Evolutionary conservation across 495 filamentous ascomycete species (phyloP).

Genomic region (Penicillium diatomitis): DNA sequence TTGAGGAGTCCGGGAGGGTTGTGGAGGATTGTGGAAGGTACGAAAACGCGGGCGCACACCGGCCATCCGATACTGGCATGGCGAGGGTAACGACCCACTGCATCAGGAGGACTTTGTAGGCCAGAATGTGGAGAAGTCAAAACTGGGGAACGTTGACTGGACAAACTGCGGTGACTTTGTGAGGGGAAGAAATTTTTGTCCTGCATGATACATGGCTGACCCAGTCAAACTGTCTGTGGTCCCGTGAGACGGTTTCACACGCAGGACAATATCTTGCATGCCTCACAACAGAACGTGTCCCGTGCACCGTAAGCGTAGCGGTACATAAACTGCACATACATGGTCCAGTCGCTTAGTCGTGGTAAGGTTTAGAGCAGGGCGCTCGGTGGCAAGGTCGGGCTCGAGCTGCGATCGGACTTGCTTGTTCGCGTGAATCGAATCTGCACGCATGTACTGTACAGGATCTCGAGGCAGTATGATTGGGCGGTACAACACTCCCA

Average conservation of each 20-base stretch:
- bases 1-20: neutral
- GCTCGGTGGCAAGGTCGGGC: neutral
- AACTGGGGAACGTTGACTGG: slow-evolving; percentile 10
- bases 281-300: no score
- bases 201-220: no score
- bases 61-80: slow-evolving; percentile 6
- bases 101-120: slow-evolving; percentile 1
- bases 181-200: slow-evolving; percentile 1
- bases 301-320: no score
- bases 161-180: slow-evolving; percentile 6
- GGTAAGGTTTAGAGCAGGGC: neutral
- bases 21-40: neutral
- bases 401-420: neutral
- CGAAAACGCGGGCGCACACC: slow-evolving; percentile 6
- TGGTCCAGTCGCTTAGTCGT: no score
- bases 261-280: no score
- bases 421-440: no score
- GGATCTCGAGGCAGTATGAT: no score
- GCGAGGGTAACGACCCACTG: slow-evolving; percentile 1
- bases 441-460: no score
- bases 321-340: no score
- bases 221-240: no score
- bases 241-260: no score
- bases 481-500: no score
- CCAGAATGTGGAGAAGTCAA: slow-evolving; percentile 12